A percentile compares a stretch with the other conserved stretches of the same genome.
Evolutionary conservation across 345 rosid species (phyloP).

Genomic region (Passiflora organensis): DNA sequence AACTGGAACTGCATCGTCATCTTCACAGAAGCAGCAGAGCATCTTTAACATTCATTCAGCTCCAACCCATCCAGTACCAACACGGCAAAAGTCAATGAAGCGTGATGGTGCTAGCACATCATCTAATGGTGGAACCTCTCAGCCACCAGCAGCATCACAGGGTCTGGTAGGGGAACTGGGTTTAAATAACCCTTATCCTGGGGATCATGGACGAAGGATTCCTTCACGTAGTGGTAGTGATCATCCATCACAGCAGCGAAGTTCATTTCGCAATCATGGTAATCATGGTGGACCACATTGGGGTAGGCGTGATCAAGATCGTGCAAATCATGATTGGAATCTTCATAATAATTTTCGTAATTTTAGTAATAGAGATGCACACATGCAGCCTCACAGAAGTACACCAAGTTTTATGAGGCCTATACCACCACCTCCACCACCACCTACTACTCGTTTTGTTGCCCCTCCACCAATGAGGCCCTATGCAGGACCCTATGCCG

Average conservation of each 20-base stretch:
- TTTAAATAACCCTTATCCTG: conserved; percentile 39
- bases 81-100: conserved; percentile 41
- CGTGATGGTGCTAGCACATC: conserved; percentile 27
- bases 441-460: conserved; percentile 43
- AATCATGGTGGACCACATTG: conserved; percentile 37
- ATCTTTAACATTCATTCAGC: conserved; percentile 27
- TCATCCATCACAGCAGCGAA: conserved; percentile 44
- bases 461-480: conserved; percentile 41
- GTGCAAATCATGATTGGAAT: conserved; percentile 33
- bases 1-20: conserved; percentile 19
- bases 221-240: conserved; percentile 47
- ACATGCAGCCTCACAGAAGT: conserved; percentile 54
- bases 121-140: conserved; percentile 35
- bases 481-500: conserved; percentile 44
- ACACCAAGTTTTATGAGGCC: conserved; percentile 52
- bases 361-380: conserved; percentile 63
- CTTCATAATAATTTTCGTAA: conserved; percentile 43
- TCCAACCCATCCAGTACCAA: conserved; percentile 27
- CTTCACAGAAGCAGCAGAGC: conserved; percentile 36
- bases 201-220: conserved; percentile 50
- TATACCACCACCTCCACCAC: conserved; percentile 45
- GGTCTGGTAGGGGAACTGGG: conserved; percentile 29
- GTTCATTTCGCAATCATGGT: conserved; percentile 57
- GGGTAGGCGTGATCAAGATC: no score
- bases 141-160: conserved; percentile 5